Conservation (phyloP, 1,284 basidiomycete genomes). For the Apiotrichum laibachii region DNA sequence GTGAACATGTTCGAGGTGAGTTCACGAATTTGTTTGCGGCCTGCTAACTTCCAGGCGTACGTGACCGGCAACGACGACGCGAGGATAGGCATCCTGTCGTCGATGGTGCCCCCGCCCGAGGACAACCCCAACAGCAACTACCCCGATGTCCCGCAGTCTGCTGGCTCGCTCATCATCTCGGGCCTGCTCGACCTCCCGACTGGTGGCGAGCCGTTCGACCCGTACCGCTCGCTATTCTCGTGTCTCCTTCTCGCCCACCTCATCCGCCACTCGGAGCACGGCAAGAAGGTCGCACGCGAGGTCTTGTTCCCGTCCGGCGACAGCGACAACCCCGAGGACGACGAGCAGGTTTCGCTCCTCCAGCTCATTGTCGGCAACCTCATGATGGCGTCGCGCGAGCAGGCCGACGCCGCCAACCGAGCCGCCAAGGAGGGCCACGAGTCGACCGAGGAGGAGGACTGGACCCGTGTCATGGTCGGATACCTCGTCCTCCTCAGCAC, state of each 20-base stretch:
- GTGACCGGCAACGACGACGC: conserved; percentile 51
- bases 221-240: conserved; percentile 56
- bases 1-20: conserved; percentile 54
- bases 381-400: conserved; percentile 60
- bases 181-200: conserved; percentile 53
- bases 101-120: conserved; percentile 34
- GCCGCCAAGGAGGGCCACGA: conserved; percentile 39
- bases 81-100: conserved; percentile 49
- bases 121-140: conserved; percentile 32
- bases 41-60: conserved; percentile 33
- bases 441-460: conserved; percentile 60
- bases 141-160: conserved; percentile 41
- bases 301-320: conserved; percentile 49
- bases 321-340: conserved; percentile 49
- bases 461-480: conserved; percentile 83
- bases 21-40: neutral
- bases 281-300: conserved; percentile 56
- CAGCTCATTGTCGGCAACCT: conserved; percentile 61
- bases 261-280: conserved; percentile 56
- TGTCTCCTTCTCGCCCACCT: conserved; percentile 57
- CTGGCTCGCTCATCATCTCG: conserved; percentile 55
- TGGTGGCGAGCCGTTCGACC: conserved; percentile 49
- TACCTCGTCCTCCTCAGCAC: conserved; percentile 79
- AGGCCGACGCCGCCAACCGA: conserved; percentile 52
- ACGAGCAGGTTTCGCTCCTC: conserved; percentile 57